phyloP scores from a whole-genome alignment of 768 basidiomycete species.

The Mycena crocata region DNA sequence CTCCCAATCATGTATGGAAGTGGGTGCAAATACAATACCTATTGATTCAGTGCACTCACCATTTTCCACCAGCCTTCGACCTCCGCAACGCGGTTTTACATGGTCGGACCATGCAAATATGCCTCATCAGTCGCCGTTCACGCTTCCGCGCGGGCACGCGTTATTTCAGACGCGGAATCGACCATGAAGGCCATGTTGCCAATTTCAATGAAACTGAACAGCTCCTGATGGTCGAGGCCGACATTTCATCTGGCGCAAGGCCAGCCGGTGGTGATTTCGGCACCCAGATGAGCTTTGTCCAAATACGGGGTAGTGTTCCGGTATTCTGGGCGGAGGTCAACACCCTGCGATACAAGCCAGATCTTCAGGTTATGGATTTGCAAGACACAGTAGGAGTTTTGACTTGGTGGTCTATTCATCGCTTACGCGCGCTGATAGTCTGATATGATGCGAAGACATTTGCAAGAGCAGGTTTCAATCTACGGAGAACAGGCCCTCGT shows the following conservation, averaged over 20 bases:
- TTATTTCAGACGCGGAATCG: constrained; percentile 95
- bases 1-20: constrained; percentile 96
- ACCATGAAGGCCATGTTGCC: constrained; percentile 88
- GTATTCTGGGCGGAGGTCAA: constrained; percentile 98
- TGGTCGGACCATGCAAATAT: constrained; percentile 82
- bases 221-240: constrained; percentile 79
- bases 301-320: constrained; percentile 94
- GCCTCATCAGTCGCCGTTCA: constrained; percentile 92
- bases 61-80: constrained; percentile 76
- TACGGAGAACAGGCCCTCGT: constrained; percentile 88
- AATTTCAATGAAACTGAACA: constrained; percentile 99
- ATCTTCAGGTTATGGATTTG: constrained; percentile 95
- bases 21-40: constrained; percentile 55
- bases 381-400: constrained; percentile 72
- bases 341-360: constrained; percentile 95
- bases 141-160: constrained; percentile 96
- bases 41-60: constrained; percentile 20
- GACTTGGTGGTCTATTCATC: background rate
- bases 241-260: constrained; percentile 51
- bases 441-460: constrained; percentile 77
- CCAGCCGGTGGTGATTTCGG: constrained; percentile 60
- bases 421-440: constrained; percentile 56
- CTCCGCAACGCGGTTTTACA: constrained; percentile 80
- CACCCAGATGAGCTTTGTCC: constrained; percentile 86
- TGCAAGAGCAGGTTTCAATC: constrained; percentile 73